Percentiles rank a stretch among this genome's conserved stretches.
These are phyloP conservation scores for Oryza meyeriana DNA, from an alignment of 176 grass and related monocot species.

Conservation along the genomic window DNA sequence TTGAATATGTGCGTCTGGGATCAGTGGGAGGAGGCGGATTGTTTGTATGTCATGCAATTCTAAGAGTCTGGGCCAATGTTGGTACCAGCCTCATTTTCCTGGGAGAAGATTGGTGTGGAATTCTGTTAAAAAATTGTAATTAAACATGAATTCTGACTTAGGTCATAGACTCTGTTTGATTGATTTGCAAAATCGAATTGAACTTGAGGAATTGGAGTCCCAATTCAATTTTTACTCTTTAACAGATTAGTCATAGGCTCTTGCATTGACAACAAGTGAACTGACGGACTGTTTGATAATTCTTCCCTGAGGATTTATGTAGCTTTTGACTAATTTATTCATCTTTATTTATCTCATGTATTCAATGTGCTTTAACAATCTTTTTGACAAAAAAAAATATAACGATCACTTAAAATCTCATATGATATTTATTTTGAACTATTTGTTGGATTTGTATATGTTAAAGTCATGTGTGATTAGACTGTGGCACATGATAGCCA, in stretches of 20 bases:
- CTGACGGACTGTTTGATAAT: not conserved
- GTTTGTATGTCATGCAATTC: not conserved
- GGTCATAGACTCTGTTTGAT: not conserved
- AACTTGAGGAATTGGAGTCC: not conserved
- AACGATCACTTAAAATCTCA: not conserved
- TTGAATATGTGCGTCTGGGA: not conserved
- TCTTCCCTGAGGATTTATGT: not conserved
- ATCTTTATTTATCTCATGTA: not conserved
- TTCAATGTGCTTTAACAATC: not conserved
- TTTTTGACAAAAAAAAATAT: not conserved
- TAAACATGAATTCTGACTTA: not conserved
- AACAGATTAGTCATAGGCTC: not conserved
- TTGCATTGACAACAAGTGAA: not conserved
- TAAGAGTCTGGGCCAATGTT: not conserved
- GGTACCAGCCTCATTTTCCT: not conserved
- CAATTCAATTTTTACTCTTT: not conserved
- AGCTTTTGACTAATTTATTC: not conserved
- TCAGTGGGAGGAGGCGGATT: not conserved
- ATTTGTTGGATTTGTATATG: not conserved
- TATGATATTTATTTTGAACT: not conserved
- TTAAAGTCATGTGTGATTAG: not conserved
- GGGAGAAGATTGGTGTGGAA: not conserved
- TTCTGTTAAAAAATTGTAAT: not conserved
- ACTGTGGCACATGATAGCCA: not conserved
- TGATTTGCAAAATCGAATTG: not conserved